Base-by-base conservation (phyloP, 768 basidiomycete genomes). In the Mycena pura region DNA sequence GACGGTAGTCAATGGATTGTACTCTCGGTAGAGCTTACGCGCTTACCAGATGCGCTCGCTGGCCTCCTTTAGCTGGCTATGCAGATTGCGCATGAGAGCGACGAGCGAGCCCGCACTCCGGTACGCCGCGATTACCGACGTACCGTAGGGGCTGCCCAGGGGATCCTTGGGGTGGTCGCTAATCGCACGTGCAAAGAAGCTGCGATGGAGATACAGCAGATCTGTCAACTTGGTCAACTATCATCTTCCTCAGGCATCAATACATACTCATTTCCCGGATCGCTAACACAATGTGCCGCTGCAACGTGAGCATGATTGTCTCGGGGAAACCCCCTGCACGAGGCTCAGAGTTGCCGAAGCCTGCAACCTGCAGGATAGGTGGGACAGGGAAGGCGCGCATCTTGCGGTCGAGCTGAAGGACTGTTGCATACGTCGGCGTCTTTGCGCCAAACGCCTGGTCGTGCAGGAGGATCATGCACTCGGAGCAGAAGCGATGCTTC, bases 141-240 rank as follows among this genome's bases (percentile, higher is more conserved):
- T 86, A 10, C 87, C 88, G 62, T 88, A 89, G 14, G 87, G 86
- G 68, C 87, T 89, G 11, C 87, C 88, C 31, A 90, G 77, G 25
- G 89, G 89, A 67, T 90, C 89, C 68, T 87, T 88, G 29, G 88
- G 88, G 69, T 88, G 86, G 68, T 90, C 89, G 67, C 84, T 87
- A 58, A 90, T 83, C 3, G 89, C 89, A 41, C 87, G 82, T 24
- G 89, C 89, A 63, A 90, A 90, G 76, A 89, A 90, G 70, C 86
- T 87, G 64, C 89, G 81, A 68, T 90, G 89, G 34, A 90, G 77
- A 72, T 90, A 90, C 17, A 90, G 76, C 31, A 90, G 78, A 73
- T 87, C 89, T 90, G 67, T 38, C 57, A 49, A 59, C 31, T 45
- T 24, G 44, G 28, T 53, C 28, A 54, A 36, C 28, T 19, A 14